Base-by-base conservation (phyloP, 345 rosid genomes). In the Salix purpurea region DNA sequence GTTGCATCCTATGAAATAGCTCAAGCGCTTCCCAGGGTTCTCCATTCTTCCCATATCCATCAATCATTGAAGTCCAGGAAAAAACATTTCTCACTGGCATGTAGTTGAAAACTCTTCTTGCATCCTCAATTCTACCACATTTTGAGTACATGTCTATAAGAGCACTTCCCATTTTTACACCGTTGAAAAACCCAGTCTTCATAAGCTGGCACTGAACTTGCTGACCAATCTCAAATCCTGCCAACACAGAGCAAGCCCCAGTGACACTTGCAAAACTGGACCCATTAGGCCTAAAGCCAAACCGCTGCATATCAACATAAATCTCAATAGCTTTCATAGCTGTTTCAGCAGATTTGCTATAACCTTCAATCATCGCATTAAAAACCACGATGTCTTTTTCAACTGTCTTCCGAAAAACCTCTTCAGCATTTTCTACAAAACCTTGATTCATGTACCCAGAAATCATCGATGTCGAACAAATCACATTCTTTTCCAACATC, bases 281-380 rank as follows among this genome's bases (percentile, higher is more conserved):
- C 11, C 85, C 77, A 75, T 87, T 93, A 0, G 99, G 96, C 84
- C 50, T 79, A 67, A 88, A 95, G 67, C 80, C 85, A 13, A 65
- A 77, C 73, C 90, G 71, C 56, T 93, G 97, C 97, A 91, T 88
- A 34, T 77, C 91, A 26, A 90, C 77, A 71, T 88, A 95, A 77
- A 87, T 71, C 79, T 83, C 83, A 46, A 91, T 75, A 2, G 94
- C 88, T 85, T 81, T 88, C 74, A 61, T 65, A 67, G 89, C 90
- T 24, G 90, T 89, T 74, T 83, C 91, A 44, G 61, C 77, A 6
- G 87, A 87, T 71, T 82, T 89, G 76, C 99, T 95, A 37, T 89
- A 95, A 56, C 96, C 97, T 90, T 95, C 99, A 44, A 95, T 89
- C 97, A 91, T 90, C 48, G 97, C 94, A 87, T 95, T 95, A 79